Evolutionary conservation across 176 grass and related monocot genomes (phyloP).

Genomic region (Aegilops bicornis): DNA sequence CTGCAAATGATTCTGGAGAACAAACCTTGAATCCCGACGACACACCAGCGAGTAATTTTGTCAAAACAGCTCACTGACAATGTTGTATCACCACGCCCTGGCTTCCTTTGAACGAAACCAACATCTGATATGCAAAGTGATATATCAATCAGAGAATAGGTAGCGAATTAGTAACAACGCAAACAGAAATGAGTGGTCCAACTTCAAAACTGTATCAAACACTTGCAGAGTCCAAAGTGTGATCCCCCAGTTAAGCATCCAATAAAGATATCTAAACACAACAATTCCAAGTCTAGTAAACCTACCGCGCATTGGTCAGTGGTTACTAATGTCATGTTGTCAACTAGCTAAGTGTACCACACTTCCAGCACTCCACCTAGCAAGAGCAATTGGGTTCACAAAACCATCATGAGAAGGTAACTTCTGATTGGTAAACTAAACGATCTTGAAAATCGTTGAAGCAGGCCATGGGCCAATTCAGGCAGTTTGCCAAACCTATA

Average conservation of each 20-base stretch:
- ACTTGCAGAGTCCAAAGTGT: too few species aligned
- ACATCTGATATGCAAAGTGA: conserved; percentile 24
- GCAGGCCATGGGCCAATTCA: not conserved
- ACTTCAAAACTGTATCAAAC: not conserved
- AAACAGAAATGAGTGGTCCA: not conserved
- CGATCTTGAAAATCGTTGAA: not conserved
- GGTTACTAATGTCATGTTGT: not conserved
- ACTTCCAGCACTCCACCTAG: not conserved
- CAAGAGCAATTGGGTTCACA: not conserved
- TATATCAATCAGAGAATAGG: not conserved
- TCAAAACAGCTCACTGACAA: conserved; percentile 89
- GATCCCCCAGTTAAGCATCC: not conserved
- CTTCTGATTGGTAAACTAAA: not conserved
- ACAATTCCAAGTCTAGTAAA: not conserved
- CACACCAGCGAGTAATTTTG: conserved; percentile 80
- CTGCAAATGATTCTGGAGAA: not conserved
- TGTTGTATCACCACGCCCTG: conserved; percentile 76
- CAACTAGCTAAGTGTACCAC: not conserved
- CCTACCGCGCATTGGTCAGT: not conserved
- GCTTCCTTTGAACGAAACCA: conserved; percentile 72
- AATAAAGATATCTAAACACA: not conserved
- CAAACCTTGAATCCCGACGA: conserved; percentile 84
- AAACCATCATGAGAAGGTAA: not conserved
- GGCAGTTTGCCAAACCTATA: not conserved
- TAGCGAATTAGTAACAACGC: not conserved